Evolutionary conservation across 2,329 filamentous ascomycete genomes (phyloP).

Genomic region (Didymella keratinophila): DNA sequence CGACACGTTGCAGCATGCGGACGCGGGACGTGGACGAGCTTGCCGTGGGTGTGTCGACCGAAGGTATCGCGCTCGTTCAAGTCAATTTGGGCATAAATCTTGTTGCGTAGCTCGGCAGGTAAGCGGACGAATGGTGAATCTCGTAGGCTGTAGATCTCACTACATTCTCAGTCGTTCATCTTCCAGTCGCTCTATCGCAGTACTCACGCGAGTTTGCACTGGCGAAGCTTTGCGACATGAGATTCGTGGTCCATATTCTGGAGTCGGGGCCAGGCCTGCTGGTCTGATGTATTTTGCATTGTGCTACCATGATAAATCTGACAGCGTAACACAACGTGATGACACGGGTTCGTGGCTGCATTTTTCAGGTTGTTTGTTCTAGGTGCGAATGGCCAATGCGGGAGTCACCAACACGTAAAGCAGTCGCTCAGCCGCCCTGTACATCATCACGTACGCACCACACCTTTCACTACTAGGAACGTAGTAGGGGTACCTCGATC

Average conservation of each 20-base stretch:
- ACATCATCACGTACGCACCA: neutral
- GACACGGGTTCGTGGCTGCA: neutral
- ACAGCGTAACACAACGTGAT: neutral
- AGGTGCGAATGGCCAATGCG: neutral
- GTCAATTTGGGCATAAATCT: neutral
- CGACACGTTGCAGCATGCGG: neutral
- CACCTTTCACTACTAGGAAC: neutral
- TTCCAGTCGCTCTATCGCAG: neutral
- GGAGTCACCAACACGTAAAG: neutral
- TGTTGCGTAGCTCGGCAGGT: conserved; percentile 2
- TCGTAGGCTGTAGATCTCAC: neutral
- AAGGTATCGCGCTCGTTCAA: neutral
- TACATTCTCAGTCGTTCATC: too few relatives aligned
- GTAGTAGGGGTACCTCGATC: neutral
- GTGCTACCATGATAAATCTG: neutral
- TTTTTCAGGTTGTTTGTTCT: neutral
- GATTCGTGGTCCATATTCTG: neutral
- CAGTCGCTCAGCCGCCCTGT: too few relatives aligned
- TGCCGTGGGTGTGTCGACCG: neutral
- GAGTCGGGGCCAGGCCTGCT: neutral
- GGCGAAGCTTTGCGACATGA: neutral
- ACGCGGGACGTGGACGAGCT: neutral
- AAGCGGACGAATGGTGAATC: neutral
- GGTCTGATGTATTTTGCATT: neutral
- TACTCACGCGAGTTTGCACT: neutral